Percentiles rank a stretch among this genome's conserved stretches.
These are phyloP conservation scores for Cordyceps militaris DNA, from an alignment of 2,329 filamentous ascomycete species.

Conservation along the genomic window DNA sequence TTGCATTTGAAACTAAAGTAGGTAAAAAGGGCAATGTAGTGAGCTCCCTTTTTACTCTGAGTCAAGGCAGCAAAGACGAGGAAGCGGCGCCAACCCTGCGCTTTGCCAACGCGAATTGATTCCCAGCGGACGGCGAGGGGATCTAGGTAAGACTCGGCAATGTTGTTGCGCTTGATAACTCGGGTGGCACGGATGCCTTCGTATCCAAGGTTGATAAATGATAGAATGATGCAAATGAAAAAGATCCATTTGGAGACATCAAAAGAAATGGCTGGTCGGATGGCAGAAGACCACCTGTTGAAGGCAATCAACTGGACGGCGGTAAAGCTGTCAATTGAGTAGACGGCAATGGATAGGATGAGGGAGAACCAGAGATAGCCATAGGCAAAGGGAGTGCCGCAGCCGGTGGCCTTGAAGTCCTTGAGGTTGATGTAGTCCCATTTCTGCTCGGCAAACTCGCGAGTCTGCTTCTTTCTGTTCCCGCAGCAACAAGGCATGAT, in stretches of 20 bases:
- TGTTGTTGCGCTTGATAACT: conserved; percentile 76
- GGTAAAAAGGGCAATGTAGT: conserved; percentile 85
- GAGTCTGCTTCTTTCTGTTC: conserved; percentile 52
- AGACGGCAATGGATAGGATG: conserved; percentile 73
- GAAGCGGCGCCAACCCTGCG: conserved; percentile 80
- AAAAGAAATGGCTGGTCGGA: conserved; percentile 71
- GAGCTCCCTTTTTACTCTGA: conserved; percentile 82
- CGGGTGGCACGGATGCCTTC: conserved; percentile 73
- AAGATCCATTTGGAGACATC: conserved; percentile 91
- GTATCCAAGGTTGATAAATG: conserved; percentile 72
- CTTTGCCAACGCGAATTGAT: conserved; percentile 66
- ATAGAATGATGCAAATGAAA: conserved; percentile 82
- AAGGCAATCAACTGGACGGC: conserved; percentile 86
- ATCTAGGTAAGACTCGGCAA: conserved; percentile 89
- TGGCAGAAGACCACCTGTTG: conserved; percentile 78
- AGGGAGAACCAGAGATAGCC: conserved; percentile 77
- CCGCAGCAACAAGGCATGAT: conserved; percentile 55
- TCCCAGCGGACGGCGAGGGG: conserved; percentile 78
- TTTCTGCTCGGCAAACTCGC: conserved; percentile 75
- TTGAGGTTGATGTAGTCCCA: conserved; percentile 78
- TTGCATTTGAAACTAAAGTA: conserved; percentile 70
- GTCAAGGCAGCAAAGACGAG: conserved; percentile 88
- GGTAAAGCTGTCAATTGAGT: conserved; percentile 86
- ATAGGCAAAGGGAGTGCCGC: conserved; percentile 72
- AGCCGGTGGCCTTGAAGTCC: conserved; percentile 81